A percentile compares a stretch with the other conserved stretches of the same genome.
phyloP scores from a whole-genome alignment of 139 green algal genomes.

The Coelastrella sp. region DNA sequence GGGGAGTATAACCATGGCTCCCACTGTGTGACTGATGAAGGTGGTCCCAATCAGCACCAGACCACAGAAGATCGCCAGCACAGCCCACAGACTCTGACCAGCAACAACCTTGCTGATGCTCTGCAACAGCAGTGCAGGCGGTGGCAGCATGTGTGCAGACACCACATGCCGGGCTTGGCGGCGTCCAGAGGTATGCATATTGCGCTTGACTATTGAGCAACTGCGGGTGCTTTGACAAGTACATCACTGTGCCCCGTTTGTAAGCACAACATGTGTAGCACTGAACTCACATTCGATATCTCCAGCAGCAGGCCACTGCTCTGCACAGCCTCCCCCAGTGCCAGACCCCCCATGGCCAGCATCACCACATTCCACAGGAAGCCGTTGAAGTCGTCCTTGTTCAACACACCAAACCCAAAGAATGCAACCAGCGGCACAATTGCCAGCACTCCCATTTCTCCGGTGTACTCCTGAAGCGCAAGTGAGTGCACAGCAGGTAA shows the following conservation, averaged over 20 bases:
- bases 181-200: too few relatives aligned
- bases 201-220: too few relatives aligned
- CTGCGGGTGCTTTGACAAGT: too few relatives aligned
- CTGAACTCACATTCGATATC: slow-evolving; percentile 42
- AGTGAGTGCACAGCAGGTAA: neutral
- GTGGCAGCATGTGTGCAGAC: neutral
- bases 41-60: slow-evolving; percentile 75
- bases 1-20: slow-evolving; percentile 85
- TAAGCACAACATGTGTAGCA: neutral
- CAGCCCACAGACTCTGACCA: slow-evolving; percentile 54
- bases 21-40: slow-evolving; percentile 82
- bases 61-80: slow-evolving; percentile 69
- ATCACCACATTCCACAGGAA: slow-evolving; percentile 87
- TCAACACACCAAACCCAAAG: slow-evolving; percentile 76
- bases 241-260: too few relatives aligned
- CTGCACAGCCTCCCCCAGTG: slow-evolving; percentile 68
- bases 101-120: slow-evolving; percentile 40
- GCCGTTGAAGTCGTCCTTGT: slow-evolving; percentile 80
- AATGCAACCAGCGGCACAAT: slow-evolving; percentile 82
- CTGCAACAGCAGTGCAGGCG: slow-evolving; percentile 15
- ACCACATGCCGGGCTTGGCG: too few relatives aligned
- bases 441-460: slow-evolving; percentile 81
- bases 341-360: slow-evolving; percentile 83
- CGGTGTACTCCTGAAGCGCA: slow-evolving; percentile 44
- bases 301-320: slow-evolving; percentile 56